Evolutionary conservation across 192 early-diverging fungal genomes (phyloP).

Genomic region (Coemansia sp.): DNA sequence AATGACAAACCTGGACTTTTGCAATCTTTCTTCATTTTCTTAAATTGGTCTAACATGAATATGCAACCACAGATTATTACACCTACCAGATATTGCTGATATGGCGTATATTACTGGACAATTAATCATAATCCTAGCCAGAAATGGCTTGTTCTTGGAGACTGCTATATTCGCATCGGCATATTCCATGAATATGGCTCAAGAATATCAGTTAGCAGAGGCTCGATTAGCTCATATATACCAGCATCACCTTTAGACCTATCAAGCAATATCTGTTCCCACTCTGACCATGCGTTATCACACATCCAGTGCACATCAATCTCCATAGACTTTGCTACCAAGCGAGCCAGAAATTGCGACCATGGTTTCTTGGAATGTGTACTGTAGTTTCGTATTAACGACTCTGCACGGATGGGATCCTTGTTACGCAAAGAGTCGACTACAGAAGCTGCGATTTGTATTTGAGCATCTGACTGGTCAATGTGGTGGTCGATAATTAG

Average conservation of each 20-base stretch:
- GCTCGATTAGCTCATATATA: conserved; percentile 10
- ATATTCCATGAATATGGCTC: conserved; percentile 11
- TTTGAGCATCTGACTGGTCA: conserved; percentile 9
- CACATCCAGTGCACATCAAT: conserved; percentile 26
- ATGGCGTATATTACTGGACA: too few relatives aligned
- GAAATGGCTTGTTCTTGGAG: too few relatives aligned
- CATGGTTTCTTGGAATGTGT: conserved; percentile 20
- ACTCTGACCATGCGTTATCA: conserved; percentile 4
- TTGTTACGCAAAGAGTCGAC: conserved; percentile 8
- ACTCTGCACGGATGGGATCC: conserved; percentile 27
- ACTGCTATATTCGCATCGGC: not conserved
- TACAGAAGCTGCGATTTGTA: conserved; percentile 15
- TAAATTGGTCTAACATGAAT: too few relatives aligned
- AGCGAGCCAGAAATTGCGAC: conserved; percentile 27
- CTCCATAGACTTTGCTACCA: conserved; percentile 6
- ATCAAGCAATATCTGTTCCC: conserved; percentile 4
- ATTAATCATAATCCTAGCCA: too few relatives aligned
- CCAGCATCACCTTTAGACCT: conserved; percentile 5
- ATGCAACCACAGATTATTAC: too few relatives aligned
- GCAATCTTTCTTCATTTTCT: too few relatives aligned
- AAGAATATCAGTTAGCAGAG: not conserved
- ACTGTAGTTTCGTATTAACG: conserved; percentile 13
- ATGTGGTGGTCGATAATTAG: conserved; percentile 33
- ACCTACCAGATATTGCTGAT: too few relatives aligned
- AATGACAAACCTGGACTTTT: too few relatives aligned